These are phyloP conservation scores for Coffea eugenioides DNA, from an alignment of 257 asterid genomes.

Conservation along the genomic window DNA sequence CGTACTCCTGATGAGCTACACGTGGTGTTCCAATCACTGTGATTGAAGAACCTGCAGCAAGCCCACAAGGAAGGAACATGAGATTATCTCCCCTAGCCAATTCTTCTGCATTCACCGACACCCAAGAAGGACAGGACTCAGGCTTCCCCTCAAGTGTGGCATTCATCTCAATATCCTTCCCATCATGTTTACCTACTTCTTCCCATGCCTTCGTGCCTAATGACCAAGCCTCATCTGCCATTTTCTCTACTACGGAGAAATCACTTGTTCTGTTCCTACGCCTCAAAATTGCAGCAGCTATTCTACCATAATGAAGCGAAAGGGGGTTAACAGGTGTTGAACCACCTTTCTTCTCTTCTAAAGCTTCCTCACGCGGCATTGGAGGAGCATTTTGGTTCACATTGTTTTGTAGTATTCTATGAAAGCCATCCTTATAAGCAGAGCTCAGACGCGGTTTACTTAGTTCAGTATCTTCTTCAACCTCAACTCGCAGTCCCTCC, in stretches of 20 bases:
- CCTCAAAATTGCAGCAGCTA: constrained; percentile 58
- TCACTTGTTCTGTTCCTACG: constrained; percentile 48
- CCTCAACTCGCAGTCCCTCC: constrained; percentile 37
- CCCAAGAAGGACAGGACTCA: constrained; percentile 94
- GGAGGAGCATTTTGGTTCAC: constrained; percentile 35
- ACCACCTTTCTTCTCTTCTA: constrained; percentile 25
- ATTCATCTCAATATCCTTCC: constrained; percentile 58
- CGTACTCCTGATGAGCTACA: constrained; percentile 84
- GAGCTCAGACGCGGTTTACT: constrained; percentile 33
- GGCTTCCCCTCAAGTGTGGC: constrained; percentile 85
- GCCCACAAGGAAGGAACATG: constrained; percentile 95
- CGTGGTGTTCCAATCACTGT: constrained; percentile 89
- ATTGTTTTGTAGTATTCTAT: constrained; percentile 48
- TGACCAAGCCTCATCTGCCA: constrained; percentile 92
- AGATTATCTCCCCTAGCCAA: constrained; percentile 48
- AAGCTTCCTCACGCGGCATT: constrained; percentile 34
- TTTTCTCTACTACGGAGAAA: constrained; percentile 57
- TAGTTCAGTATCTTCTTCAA: constrained; percentile 35
- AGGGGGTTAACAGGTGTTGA: constrained; percentile 27
- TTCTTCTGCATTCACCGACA: constrained; percentile 63
- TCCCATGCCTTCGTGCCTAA: constrained; percentile 91
- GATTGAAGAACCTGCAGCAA: constrained; percentile 93
- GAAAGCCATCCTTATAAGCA: constrained; percentile 46
- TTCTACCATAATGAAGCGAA: constrained; percentile 67
- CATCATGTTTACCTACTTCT: constrained; percentile 64